Evolutionary conservation across 305 asterid genomes (phyloP).

Genomic region (Fraxinus sp.): DNA sequence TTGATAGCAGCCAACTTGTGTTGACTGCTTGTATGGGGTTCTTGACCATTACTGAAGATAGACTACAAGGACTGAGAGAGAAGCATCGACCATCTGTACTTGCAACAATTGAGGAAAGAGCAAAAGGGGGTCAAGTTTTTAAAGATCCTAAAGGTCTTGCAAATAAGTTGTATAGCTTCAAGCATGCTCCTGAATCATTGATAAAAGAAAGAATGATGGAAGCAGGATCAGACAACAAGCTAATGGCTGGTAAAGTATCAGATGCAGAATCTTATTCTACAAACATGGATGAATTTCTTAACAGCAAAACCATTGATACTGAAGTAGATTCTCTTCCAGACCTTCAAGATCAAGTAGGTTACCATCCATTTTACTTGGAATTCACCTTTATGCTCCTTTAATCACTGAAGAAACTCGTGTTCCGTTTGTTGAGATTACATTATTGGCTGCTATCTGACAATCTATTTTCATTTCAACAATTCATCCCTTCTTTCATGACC

Average conservation of each 20-base stretch:
- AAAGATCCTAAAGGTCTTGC: conserved; percentile 79
- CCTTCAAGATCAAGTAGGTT: conserved; percentile 79
- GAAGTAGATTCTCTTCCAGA: conserved; percentile 79
- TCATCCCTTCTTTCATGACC: neutral
- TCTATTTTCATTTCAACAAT: conserved; percentile 7
- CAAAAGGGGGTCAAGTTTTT: conserved; percentile 48
- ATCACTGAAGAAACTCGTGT: conserved; percentile 3
- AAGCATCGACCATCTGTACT: conserved; percentile 74
- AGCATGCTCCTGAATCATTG: conserved; percentile 53
- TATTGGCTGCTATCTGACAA: neutral
- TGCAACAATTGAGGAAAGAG: conserved; percentile 58
- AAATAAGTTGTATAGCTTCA: conserved; percentile 79
- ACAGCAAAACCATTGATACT: conserved; percentile 50
- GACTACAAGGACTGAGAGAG: conserved; percentile 60
- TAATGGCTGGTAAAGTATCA: conserved; percentile 27
- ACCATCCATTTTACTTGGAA: conserved; percentile 20
- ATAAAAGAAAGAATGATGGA: conserved; percentile 45
- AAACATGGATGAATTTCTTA: conserved; percentile 51
- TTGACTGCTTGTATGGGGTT: conserved; percentile 91
- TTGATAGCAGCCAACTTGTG: conserved; percentile 93
- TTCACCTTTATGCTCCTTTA: neutral
- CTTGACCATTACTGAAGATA: conserved; percentile 63
- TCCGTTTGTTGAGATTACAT: neutral
- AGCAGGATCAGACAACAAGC: conserved; percentile 40
- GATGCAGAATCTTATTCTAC: conserved; percentile 43